Conservation (phyloP, 2,329 filamentous ascomycete genomes). For the Hirsutella rhossiliensis region DNA sequence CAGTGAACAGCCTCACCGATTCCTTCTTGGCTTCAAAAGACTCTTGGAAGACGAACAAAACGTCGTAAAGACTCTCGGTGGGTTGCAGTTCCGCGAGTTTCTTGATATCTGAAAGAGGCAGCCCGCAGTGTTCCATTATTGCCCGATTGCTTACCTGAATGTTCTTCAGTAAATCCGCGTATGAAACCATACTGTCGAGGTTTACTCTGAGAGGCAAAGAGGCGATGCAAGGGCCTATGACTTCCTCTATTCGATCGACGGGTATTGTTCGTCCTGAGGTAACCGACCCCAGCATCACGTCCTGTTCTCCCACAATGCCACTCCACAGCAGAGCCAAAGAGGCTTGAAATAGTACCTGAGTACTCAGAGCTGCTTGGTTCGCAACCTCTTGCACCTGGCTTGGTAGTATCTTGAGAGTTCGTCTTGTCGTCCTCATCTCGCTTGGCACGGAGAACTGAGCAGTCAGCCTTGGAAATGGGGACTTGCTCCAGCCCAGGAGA, state of each 20-base stretch:
- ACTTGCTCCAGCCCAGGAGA: conserved; percentile 43
- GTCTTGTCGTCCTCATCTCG: conserved; percentile 6
- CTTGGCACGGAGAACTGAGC: conserved; percentile 11
- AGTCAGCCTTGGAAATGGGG: conserved; percentile 40
- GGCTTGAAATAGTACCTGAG: conserved; percentile 66
- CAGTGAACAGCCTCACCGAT: conserved; percentile 25
- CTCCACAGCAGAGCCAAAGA: conserved; percentile 55
- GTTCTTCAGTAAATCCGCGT: conserved; percentile 48
- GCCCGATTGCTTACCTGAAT: conserved; percentile 55
- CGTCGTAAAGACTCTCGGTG: conserved; percentile 56
- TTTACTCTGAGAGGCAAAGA: conserved; percentile 63
- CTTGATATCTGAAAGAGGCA: conserved; percentile 60
- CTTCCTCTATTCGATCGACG: conserved; percentile 54
- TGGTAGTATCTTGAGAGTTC: conserved; percentile 8
- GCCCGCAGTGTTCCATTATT: conserved; percentile 48
- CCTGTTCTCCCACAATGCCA: conserved; percentile 48
- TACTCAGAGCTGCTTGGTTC: conserved; percentile 35
- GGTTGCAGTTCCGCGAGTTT: conserved; percentile 42
- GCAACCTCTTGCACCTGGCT: conserved; percentile 19
- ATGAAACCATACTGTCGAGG: conserved; percentile 34
- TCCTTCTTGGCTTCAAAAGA: conserved; percentile 32
- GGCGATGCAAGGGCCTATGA: conserved; percentile 70
- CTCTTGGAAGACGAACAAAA: conserved; percentile 77
- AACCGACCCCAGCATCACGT: conserved; percentile 67
- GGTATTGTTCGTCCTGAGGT: conserved; percentile 73